Evolutionary conservation across 2,329 filamentous ascomycete species (phyloP), one percentile per base, ranked within the genome.

Genomic region (Leptodontidium sp.): DNA sequence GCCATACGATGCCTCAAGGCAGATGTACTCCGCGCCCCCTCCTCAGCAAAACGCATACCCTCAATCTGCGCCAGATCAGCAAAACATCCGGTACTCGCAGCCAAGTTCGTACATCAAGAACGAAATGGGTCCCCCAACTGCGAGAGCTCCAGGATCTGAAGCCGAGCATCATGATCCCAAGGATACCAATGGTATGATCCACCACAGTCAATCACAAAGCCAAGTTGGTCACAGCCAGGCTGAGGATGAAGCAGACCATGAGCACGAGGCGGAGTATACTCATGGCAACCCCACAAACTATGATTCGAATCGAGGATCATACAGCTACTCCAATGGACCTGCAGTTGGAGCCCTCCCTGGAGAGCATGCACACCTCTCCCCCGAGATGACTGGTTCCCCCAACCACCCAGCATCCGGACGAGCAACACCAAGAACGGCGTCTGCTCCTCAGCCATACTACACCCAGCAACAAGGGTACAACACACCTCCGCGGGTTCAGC

Each of bases 121-220:
- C 70, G 93, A 97, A 75, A 97, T 97, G 93, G 93, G 91, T 0
- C 93, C 94, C 24, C 93, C 93, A 12, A 88, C 92, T 59, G 84
- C 82, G 67, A 86, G 91, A 68, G 84, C 87, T 1, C 80, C 86
- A 6, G 85, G 87, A 55, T 82, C 87, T 47, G 86, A 88, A 62
- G 81, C 85, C 3, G 86, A 90, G 71, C 85, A 88, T 66, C 82
- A 87, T 57, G 89, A 92, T 69, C 84, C 88, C 49, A 90, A 90
- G 78, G 79, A 84, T 32, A 78, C 86, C 24, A 95, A 95, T 79
- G 86, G 91, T 69, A 86, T 91, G 76, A 86, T 92, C 75, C 85
- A 87, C 73, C 85, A 87, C 72, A 78, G 79, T 66, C 86, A 88
- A 72, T 81, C 81, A 73, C 85, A 85, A 71, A 86, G 87, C 45